These are phyloP conservation scores for Coemansia brasiliensis DNA, from an alignment of 192 early-diverging fungal species.

Conservation along the genomic window DNA sequence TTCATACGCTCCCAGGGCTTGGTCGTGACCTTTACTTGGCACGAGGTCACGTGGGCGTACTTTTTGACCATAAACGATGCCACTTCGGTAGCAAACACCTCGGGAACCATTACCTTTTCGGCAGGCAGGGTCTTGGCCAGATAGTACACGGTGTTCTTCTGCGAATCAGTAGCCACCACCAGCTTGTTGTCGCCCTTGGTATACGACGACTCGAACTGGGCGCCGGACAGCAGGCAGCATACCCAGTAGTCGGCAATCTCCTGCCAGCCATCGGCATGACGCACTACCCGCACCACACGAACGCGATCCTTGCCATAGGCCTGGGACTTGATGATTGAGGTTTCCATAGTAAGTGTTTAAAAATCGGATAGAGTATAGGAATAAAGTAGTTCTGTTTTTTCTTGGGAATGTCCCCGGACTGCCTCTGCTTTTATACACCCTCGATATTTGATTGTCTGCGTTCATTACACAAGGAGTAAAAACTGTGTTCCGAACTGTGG, in stretches of 20 bases:
- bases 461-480: no score
- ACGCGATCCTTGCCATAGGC: conserved; percentile 76
- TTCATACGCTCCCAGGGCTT: conserved; percentile 76
- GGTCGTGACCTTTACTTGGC: conserved; percentile 65
- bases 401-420: no score
- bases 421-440: not conserved
- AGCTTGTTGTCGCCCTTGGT: conserved; percentile 77
- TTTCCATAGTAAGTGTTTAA: conserved; percentile 28
- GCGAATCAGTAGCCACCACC: conserved; percentile 74
- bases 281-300: conserved; percentile 70
- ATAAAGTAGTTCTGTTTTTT: no score
- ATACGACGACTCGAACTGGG: conserved; percentile 64
- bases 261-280: conserved; percentile 59
- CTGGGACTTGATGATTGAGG: conserved; percentile 59
- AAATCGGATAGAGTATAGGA: not conserved
- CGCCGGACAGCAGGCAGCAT: conserved; percentile 59
- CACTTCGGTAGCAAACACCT: conserved; percentile 70
- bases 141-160: conserved; percentile 77
- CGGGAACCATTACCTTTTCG: conserved; percentile 66
- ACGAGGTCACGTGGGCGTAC: conserved; percentile 67
- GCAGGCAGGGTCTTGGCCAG: conserved; percentile 66
- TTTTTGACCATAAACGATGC: conserved; percentile 69
- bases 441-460: no score
- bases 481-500: not conserved
- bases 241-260: conserved; percentile 71